A percentile compares a stretch with the other conserved stretches of the same genome.
These are phyloP conservation scores for Aspergillus persii DNA, from an alignment of 2,329 filamentous ascomycete species.

Conservation along the genomic window DNA sequence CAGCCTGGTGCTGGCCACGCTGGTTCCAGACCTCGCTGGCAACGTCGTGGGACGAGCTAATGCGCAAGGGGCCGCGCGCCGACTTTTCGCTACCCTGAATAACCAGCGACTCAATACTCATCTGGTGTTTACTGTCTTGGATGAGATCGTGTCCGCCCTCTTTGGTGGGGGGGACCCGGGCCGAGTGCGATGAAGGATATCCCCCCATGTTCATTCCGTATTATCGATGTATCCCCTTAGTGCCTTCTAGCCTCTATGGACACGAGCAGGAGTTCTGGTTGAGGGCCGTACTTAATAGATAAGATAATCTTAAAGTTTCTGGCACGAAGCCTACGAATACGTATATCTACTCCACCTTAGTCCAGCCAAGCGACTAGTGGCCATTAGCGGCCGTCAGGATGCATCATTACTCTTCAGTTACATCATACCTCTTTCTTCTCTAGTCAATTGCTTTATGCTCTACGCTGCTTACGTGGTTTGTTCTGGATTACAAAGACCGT, in stretches of 20 bases:
- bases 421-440: too few species aligned
- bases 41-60: slow-evolving; percentile 92
- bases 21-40: slow-evolving; percentile 85
- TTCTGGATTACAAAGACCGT: slow-evolving; percentile 1
- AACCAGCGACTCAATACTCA: slow-evolving; percentile 82
- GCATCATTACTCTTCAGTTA: neutral
- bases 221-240: neutral
- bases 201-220: too few species aligned
- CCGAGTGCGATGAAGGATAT: slow-evolving; percentile 1
- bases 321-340: too few species aligned
- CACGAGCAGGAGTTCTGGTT: too few species aligned
- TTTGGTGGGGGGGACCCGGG: slow-evolving; percentile 47
- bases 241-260: too few species aligned
- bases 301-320: neutral
- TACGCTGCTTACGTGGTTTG: too few species aligned
- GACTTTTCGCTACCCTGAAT: slow-evolving; percentile 87
- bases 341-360: neutral
- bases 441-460: too few species aligned
- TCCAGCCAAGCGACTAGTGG: neutral
- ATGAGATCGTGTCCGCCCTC: slow-evolving; percentile 66
- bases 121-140: slow-evolving; percentile 67
- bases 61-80: slow-evolving; percentile 82
- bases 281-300: neutral
- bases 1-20: slow-evolving; percentile 79
- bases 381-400: neutral